Percentiles rank a stretch among this genome's conserved stretches.
phyloP scores from a whole-genome alignment of 2,329 filamentous ascomycete genomes.

The Hypomyces rosellus region DNA sequence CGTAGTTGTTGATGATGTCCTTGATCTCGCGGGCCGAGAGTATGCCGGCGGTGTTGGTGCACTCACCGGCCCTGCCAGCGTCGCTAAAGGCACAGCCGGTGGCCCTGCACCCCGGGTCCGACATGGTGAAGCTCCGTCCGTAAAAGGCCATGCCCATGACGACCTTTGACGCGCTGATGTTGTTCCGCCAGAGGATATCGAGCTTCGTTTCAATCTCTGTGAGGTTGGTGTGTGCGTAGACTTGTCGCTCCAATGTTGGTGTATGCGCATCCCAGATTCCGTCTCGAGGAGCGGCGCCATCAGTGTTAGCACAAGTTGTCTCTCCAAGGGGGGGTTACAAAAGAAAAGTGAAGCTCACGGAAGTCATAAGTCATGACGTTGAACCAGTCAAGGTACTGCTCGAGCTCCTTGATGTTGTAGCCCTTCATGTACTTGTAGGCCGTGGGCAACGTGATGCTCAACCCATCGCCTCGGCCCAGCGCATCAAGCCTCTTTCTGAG shows the following conservation, averaged over 20 bases:
- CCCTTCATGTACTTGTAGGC: slow-evolving; percentile 13
- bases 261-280: slow-evolving; percentile 32
- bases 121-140: slow-evolving; percentile 28
- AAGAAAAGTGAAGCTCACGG: slow-evolving; percentile 12
- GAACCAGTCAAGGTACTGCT: slow-evolving; percentile 30
- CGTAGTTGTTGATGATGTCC: slow-evolving; percentile 19
- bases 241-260: slow-evolving; percentile 20
- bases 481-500: slow-evolving; percentile 15
- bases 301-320: not conserved
- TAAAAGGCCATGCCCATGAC: slow-evolving; percentile 42
- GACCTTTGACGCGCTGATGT: slow-evolving; percentile 36
- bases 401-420: slow-evolving; percentile 13
- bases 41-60: slow-evolving; percentile 23
- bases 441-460: slow-evolving; percentile 7
- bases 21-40: slow-evolving; percentile 28
- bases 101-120: slow-evolving; percentile 18
- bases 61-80: slow-evolving; percentile 21
- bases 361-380: slow-evolving; percentile 43
- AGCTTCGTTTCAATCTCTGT: slow-evolving; percentile 38
- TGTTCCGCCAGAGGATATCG: slow-evolving; percentile 42
- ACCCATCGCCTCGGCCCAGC: not conserved
- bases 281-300: slow-evolving; percentile 13
- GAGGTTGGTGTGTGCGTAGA: slow-evolving; percentile 39
- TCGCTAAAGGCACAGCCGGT: slow-evolving; percentile 25
- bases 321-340: not conserved